These are phyloP conservation scores for Dentipellis sp. DNA, from an alignment of 768 basidiomycete species.

Conservation along the genomic window DNA sequence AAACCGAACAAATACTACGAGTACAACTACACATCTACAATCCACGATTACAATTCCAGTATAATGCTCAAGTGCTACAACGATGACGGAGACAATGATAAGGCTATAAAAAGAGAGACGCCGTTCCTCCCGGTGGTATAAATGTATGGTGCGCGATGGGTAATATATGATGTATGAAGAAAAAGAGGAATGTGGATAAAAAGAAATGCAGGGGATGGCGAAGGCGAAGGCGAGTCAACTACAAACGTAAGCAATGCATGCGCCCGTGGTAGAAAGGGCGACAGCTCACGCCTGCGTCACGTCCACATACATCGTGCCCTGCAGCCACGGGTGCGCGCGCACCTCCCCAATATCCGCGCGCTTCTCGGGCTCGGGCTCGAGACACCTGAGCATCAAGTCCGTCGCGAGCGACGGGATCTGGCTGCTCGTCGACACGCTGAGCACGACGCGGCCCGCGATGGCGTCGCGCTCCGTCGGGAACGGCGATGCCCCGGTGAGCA, in stretches of 20 bases:
- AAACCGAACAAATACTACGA: no score
- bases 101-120: no score
- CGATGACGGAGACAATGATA: no score
- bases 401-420: slow-evolving; percentile 30
- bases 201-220: no score
- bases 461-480: slow-evolving; percentile 84
- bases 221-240: background rate
- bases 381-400: slow-evolving; percentile 63
- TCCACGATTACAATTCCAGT: no score
- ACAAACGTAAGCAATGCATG: background rate
- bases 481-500: slow-evolving; percentile 87
- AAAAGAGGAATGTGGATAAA: no score
- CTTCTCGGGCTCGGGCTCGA: slow-evolving; percentile 74
- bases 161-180: no score
- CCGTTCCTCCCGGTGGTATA: no score
- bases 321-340: slow-evolving; percentile 77
- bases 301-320: slow-evolving; percentile 21
- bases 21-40: no score
- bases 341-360: slow-evolving; percentile 81
- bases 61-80: no score
- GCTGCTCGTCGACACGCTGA: slow-evolving; percentile 20
- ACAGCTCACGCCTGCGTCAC: background rate
- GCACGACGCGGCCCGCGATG: slow-evolving; percentile 51
- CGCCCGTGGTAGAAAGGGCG: background rate
- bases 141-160: no score